Evolutionary conservation across 495 filamentous ascomycete species (phyloP).

Genomic region (Tuber indicum): DNA sequence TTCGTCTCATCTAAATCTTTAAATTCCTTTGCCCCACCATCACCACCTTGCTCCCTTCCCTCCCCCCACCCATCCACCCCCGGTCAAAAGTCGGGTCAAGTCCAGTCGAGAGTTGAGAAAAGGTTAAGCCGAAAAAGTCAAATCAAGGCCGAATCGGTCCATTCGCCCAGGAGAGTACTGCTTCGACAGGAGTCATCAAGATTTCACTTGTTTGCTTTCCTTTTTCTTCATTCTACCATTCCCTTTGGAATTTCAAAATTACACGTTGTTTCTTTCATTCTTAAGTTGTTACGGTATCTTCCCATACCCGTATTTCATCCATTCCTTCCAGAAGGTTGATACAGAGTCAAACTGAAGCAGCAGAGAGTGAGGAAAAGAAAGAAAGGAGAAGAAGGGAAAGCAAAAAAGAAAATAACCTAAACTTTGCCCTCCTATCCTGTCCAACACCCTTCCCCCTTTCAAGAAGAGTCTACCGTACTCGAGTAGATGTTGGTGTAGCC

Average conservation of each 20-base stretch:
- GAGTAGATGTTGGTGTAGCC: slow-evolving; percentile 1
- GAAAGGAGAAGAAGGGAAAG: neutral
- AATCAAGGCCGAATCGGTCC: neutral
- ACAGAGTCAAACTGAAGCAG: neutral
- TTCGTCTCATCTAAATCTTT: neutral
- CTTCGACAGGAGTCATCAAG: neutral
- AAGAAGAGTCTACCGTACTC: neutral
- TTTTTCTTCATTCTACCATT: neutral
- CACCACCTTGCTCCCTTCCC: neutral
- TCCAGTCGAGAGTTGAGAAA: neutral
- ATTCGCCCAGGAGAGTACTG: neutral
- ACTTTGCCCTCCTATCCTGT: neutral
- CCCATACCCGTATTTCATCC: neutral
- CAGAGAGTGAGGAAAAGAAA: slow-evolving; percentile 5
- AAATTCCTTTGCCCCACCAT: neutral
- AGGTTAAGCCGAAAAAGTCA: neutral
- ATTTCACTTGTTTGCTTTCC: neutral
- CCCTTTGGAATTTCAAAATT: neutral
- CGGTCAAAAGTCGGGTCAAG: neutral
- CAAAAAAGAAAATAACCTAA: neutral
- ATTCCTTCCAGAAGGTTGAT: neutral
- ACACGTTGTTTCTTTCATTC: neutral
- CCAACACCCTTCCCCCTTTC: slow-evolving; percentile 2
- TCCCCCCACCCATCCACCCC: neutral
- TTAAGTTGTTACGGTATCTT: neutral